Evolutionary conservation across 2,329 filamentous ascomycete species (phyloP).

Genomic region (Geosmithia flava): DNA sequence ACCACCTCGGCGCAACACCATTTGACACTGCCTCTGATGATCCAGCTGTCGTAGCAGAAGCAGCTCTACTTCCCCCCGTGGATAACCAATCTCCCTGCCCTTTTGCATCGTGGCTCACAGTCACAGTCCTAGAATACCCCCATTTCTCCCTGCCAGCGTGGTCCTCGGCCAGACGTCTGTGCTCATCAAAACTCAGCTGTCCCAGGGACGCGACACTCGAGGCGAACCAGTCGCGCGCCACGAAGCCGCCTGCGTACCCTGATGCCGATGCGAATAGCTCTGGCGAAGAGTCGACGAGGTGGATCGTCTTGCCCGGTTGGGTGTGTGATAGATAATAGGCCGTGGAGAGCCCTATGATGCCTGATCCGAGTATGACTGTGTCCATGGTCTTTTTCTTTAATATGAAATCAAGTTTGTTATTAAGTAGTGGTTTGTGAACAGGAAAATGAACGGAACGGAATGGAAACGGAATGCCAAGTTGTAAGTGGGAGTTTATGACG

Average conservation of each 20-base stretch:
- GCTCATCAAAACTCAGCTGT: conserved; percentile 56
- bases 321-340: conserved; percentile 57
- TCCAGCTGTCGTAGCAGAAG: conserved; percentile 14
- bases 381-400: neutral
- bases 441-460: conserved; percentile 25
- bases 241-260: conserved; percentile 61
- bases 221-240: conserved; percentile 62
- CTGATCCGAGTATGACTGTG: conserved; percentile 56
- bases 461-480: neutral
- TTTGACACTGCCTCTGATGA: conserved; percentile 7
- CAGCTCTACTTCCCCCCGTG: conserved; percentile 29
- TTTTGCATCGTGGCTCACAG: conserved; percentile 33
- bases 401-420: too few relatives aligned
- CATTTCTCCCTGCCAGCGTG: conserved; percentile 42
- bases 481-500: too few relatives aligned
- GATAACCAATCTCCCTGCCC: conserved; percentile 48
- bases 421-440: too few relatives aligned
- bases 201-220: conserved; percentile 45
- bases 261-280: conserved; percentile 62
- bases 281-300: conserved; percentile 31
- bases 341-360: conserved; percentile 58
- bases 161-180: conserved; percentile 48
- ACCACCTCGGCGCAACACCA: conserved; percentile 12
- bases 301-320: conserved; percentile 27
- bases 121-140: conserved; percentile 40